These are phyloP conservation scores for Apostasia ramifera DNA, from an alignment of 106 monocot genomes.

Conservation along the genomic window DNA sequence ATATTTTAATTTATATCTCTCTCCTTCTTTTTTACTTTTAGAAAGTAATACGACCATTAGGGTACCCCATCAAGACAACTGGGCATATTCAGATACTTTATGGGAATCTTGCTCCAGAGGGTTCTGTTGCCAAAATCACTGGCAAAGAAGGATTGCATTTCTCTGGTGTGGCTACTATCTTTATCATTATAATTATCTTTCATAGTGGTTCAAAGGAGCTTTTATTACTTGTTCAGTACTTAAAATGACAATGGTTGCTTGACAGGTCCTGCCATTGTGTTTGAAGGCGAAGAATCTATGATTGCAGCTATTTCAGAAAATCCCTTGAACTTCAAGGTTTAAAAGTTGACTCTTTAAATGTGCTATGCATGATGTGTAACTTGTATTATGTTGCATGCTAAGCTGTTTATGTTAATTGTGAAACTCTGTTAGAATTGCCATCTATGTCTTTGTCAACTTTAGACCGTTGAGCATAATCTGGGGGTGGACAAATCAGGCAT, in stretches of 20 bases:
- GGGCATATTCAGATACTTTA: conserved; percentile 95
- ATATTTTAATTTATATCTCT: background rate
- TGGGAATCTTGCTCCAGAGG: conserved; percentile 94
- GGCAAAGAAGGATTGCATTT: conserved; percentile 97
- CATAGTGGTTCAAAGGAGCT: background rate
- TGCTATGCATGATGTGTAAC: background rate
- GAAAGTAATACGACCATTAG: conserved; percentile 82
- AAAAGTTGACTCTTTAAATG: background rate
- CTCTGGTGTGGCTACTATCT: conserved; percentile 41
- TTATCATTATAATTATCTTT: background rate
- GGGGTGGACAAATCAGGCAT: too few relatives aligned
- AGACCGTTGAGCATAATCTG: too few relatives aligned
- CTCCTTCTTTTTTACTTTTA: conserved; percentile 21
- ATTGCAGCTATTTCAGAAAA: conserved; percentile 82
- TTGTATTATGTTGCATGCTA: too few relatives aligned
- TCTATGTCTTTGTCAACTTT: too few relatives aligned
- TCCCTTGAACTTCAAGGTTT: conserved; percentile 82
- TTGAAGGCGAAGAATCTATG: conserved; percentile 97
- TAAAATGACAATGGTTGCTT: background rate
- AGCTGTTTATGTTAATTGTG: too few relatives aligned
- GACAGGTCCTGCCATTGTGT: conserved; percentile 88
- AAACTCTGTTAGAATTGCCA: too few relatives aligned
- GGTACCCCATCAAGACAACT: conserved; percentile 84
- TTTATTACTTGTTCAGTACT: too few relatives aligned
- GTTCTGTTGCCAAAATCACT: conserved; percentile 98